Conservation (phyloP, 2,329 filamentous ascomycete genomes). For the Beauveria bassiana region DNA sequence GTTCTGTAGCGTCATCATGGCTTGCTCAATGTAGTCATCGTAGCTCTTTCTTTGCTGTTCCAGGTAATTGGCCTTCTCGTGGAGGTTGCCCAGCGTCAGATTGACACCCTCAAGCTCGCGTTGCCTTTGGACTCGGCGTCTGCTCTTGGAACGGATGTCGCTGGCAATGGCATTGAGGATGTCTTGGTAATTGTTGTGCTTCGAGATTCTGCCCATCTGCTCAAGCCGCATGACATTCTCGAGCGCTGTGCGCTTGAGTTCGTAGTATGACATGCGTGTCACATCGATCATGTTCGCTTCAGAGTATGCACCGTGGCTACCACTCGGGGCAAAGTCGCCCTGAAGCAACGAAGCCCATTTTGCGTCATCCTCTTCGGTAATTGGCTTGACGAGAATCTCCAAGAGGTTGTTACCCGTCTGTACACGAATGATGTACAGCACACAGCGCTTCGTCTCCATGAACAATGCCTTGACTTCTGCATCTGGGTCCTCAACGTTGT, state of each 20-base stretch:
- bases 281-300: slow-evolving; percentile 84
- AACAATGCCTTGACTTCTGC: slow-evolving; percentile 87
- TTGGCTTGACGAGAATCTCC: slow-evolving; percentile 88
- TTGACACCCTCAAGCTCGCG: slow-evolving; percentile 81
- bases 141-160: slow-evolving; percentile 95
- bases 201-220: slow-evolving; percentile 78
- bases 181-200: slow-evolving; percentile 90
- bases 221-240: slow-evolving; percentile 92
- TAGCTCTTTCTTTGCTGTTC: slow-evolving; percentile 96
- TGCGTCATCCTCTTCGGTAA: slow-evolving; percentile 77
- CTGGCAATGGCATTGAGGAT: slow-evolving; percentile 95
- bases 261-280: slow-evolving; percentile 79
- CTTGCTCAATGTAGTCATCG: slow-evolving; percentile 98
- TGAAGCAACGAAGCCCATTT: slow-evolving; percentile 76
- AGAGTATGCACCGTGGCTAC: slow-evolving; percentile 79
- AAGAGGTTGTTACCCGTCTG: slow-evolving; percentile 89
- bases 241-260: slow-evolving; percentile 85
- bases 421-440: slow-evolving; percentile 94
- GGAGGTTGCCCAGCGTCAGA: slow-evolving; percentile 64
- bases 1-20: slow-evolving; percentile 93
- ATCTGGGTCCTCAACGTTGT: slow-evolving; percentile 87
- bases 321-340: slow-evolving; percentile 67
- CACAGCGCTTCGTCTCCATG: slow-evolving; percentile 96
- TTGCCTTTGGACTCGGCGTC: slow-evolving; percentile 82
- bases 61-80: slow-evolving; percentile 83